These are phyloP conservation scores for Metschnikowia anglica DNA, from an alignment of 805 yeast species.

Conservation along the genomic window DNA sequence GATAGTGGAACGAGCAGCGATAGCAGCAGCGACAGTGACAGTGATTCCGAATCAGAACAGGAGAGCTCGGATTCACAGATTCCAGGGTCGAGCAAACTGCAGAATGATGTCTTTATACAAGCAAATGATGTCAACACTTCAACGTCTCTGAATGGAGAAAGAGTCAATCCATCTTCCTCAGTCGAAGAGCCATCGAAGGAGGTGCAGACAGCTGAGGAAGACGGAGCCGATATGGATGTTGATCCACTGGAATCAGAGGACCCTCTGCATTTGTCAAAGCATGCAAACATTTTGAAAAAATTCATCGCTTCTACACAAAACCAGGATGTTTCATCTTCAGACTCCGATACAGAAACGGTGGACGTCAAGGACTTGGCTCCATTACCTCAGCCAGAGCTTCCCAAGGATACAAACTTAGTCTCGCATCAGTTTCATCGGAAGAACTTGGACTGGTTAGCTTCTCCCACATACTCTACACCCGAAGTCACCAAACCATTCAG, in stretches of 20 bases:
- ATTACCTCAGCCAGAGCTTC: constrained; percentile 80
- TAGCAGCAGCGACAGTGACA: constrained; percentile 13
- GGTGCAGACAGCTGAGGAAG: background rate
- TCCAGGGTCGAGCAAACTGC: background rate
- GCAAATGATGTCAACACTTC: too few species aligned
- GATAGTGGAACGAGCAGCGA: constrained; percentile 7
- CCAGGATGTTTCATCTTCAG: constrained; percentile 24
- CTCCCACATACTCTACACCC: constrained; percentile 58
- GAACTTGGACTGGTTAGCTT: constrained; percentile 63
- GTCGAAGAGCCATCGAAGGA: background rate
- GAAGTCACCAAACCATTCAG: constrained; percentile 46
- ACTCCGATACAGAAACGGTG: constrained; percentile 26
- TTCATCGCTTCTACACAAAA: constrained; percentile 35
- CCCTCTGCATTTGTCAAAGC: constrained; percentile 35
- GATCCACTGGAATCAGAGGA: constrained; percentile 7
- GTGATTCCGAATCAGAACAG: constrained; percentile 12
- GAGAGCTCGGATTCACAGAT: too few species aligned
- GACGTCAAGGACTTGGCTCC: constrained; percentile 52
- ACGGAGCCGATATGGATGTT: background rate
- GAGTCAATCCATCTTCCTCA: background rate
- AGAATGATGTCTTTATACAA: background rate
- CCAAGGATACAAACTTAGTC: constrained; percentile 46
- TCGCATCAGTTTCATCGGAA: constrained; percentile 28
- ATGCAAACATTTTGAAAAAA: constrained; percentile 51
- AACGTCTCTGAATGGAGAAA: too few species aligned